phyloP scores from a whole-genome alignment of 2,329 filamentous ascomycete species.

The Fusarium veterinarium region DNA sequence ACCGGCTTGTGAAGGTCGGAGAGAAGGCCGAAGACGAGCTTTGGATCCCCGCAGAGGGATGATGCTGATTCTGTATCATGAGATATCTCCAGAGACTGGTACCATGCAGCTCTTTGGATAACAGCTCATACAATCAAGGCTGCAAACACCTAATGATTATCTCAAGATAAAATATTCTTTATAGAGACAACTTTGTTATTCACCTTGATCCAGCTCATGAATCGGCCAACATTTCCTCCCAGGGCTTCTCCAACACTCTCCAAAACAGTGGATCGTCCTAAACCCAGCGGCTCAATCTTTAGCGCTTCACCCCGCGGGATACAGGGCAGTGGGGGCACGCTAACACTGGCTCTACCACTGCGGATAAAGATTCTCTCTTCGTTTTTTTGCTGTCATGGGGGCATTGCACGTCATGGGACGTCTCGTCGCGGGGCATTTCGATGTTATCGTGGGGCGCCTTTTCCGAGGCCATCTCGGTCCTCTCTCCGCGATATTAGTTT shows the following conservation, averaged over 20 bases:
- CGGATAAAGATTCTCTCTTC: constrained; percentile 1
- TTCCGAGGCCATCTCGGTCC: constrained; percentile 31
- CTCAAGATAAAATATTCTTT: too few species aligned
- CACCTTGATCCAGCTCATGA: background rate
- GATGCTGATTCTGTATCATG: constrained; percentile 6
- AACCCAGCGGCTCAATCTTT: constrained; percentile 7
- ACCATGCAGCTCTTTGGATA: too few species aligned
- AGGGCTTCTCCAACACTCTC: constrained; percentile 32
- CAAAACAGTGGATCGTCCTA: constrained; percentile 16
- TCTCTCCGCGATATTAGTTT: constrained; percentile 28
- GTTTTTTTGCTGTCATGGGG: constrained; percentile 32
- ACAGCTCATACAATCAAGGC: too few species aligned
- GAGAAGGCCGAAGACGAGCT: constrained; percentile 29
- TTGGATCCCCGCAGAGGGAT: constrained; percentile 14
- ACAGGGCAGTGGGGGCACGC: constrained; percentile 26
- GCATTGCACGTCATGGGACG: constrained; percentile 30
- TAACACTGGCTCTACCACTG: background rate
- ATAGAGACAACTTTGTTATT: too few species aligned
- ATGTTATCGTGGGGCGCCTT: constrained; percentile 25
- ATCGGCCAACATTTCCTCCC: constrained; percentile 16
- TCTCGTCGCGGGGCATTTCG: constrained; percentile 13
- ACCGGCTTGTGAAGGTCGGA: constrained; percentile 15
- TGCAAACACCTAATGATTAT: too few species aligned
- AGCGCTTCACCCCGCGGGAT: constrained; percentile 31
- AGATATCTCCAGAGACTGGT: background rate